Conservation (phyloP, 2,329 filamentous ascomycete genomes). For the Alternaria burnsii region DNA sequence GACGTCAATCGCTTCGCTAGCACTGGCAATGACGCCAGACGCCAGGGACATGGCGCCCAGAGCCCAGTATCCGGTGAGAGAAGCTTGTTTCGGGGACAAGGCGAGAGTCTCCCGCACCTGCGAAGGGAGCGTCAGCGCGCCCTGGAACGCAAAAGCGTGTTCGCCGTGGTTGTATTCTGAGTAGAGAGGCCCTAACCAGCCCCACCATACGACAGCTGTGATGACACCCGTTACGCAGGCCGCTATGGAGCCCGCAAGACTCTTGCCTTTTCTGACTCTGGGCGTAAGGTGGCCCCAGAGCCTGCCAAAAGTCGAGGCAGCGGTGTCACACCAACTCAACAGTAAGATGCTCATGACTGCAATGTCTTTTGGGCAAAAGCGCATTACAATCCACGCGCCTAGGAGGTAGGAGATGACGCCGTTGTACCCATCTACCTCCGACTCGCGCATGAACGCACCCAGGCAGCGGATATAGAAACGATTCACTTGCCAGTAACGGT, state of each 20-base stretch:
- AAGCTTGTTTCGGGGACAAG: slow-evolving; percentile 65
- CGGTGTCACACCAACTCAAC: slow-evolving; percentile 97
- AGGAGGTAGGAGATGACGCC: slow-evolving; percentile 97
- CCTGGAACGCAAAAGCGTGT: slow-evolving; percentile 82
- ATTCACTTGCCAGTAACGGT: slow-evolving; percentile 83
- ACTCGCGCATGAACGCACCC: slow-evolving; percentile 95
- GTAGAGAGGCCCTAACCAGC: slow-evolving; percentile 73
- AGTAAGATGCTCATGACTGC: slow-evolving; percentile 88
- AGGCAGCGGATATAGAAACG: slow-evolving; percentile 83
- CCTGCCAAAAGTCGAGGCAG: slow-evolving; percentile 91
- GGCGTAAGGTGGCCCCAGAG: slow-evolving; percentile 90
- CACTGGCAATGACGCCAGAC: slow-evolving; percentile 87
- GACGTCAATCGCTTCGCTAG: slow-evolving; percentile 88
- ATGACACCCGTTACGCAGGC: slow-evolving; percentile 84
- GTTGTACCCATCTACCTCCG: slow-evolving; percentile 92
- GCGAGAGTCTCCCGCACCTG: slow-evolving; percentile 68
- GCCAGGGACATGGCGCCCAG: slow-evolving; percentile 83
- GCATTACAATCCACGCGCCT: slow-evolving; percentile 85
- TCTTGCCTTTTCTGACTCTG: slow-evolving; percentile 85
- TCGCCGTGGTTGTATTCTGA: slow-evolving; percentile 48
- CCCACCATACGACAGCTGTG: slow-evolving; percentile 88
- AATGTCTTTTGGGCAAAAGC: slow-evolving; percentile 91
- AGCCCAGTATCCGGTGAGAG: slow-evolving; percentile 74
- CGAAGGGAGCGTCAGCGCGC: slow-evolving; percentile 74
- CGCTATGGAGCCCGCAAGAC: slow-evolving; percentile 85